Evolutionary conservation across 495 filamentous ascomycete species (phyloP).

Genomic region (Aspergillus saccharolyticus): DNA sequence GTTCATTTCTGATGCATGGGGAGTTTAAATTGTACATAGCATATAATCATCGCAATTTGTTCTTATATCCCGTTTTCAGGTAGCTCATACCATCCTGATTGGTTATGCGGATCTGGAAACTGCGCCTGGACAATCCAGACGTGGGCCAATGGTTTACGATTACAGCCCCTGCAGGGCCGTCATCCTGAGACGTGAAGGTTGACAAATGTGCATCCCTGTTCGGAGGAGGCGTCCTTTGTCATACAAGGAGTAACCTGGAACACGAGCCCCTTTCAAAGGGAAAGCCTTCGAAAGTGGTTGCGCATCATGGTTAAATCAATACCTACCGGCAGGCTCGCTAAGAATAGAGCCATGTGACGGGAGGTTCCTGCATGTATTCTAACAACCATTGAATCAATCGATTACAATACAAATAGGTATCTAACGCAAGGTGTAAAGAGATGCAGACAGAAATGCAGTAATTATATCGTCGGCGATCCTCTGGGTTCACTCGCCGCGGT

Average conservation of each 20-base stretch:
- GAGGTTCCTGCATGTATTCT: neutral
- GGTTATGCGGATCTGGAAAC: neutral
- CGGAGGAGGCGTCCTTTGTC: neutral
- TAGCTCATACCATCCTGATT: neutral
- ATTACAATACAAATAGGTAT: conserved; percentile 41
- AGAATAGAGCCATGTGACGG: neutral
- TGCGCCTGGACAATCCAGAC: too few relatives aligned
- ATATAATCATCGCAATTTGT: neutral
- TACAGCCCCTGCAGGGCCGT: too few relatives aligned
- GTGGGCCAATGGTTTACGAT: too few relatives aligned
- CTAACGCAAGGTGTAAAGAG: conserved; percentile 21
- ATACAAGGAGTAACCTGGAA: neutral
- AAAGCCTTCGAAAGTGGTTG: neutral
- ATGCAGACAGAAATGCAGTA: conserved; percentile 22
- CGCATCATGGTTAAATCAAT: neutral
- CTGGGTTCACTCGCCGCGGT: conserved; percentile 7
- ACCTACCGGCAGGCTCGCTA: neutral
- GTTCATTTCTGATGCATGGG: neutral
- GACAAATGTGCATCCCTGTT: neutral
- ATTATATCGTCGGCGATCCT: conserved; percentile 20
- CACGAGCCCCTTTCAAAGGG: neutral
- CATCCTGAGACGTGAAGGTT: neutral
- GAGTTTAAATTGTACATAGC: neutral
- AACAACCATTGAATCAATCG: conserved; percentile 14
- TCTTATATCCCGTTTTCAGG: neutral